Evolutionary conservation across 2,329 filamentous ascomycete genomes (phyloP).

Genomic region (Colletotrichum plurivorum): DNA sequence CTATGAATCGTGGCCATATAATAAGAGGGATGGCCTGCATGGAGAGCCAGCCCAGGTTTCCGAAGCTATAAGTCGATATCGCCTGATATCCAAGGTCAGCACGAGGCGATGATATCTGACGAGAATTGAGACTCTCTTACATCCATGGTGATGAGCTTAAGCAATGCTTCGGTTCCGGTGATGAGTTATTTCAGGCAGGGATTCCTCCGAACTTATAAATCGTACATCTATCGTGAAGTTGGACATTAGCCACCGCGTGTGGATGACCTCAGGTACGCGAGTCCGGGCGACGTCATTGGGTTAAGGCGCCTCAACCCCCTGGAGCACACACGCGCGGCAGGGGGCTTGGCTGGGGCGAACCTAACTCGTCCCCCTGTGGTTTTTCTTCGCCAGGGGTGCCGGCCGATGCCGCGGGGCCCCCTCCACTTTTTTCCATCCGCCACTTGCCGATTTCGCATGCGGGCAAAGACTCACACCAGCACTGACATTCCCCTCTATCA

Average conservation of each 20-base stretch:
- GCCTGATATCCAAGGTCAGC: conserved; percentile 52
- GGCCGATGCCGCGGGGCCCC: conserved; percentile 32
- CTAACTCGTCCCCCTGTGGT: not conserved
- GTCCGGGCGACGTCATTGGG: conserved; percentile 39
- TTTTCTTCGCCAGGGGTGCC: not conserved
- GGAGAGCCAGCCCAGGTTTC: conserved; percentile 66
- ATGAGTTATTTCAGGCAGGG: not conserved
- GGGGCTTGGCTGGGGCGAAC: conserved; percentile 13
- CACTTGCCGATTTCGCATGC: conserved; percentile 40
- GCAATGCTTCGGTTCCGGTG: no score
- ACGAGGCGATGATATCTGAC: not conserved
- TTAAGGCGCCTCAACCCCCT: not conserved
- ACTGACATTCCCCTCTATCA: conserved; percentile 24
- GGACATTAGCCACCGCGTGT: not conserved
- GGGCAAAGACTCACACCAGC: not conserved
- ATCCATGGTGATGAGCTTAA: conserved; percentile 44
- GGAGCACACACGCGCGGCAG: conserved; percentile 17
- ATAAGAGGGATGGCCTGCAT: conserved; percentile 63
- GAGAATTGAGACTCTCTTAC: conserved; percentile 41
- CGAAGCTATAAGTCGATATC: conserved; percentile 65
- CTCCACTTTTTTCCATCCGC: conserved; percentile 11
- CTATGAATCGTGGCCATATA: conserved; percentile 63
- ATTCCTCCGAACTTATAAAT: no score
- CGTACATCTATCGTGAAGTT: not conserved
- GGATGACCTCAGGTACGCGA: conserved; percentile 16